Evolutionary conservation across 2,329 filamentous ascomycete genomes (phyloP), one percentile per base, ranked within the genome.

Genomic region (Calonectria pteridis): DNA sequence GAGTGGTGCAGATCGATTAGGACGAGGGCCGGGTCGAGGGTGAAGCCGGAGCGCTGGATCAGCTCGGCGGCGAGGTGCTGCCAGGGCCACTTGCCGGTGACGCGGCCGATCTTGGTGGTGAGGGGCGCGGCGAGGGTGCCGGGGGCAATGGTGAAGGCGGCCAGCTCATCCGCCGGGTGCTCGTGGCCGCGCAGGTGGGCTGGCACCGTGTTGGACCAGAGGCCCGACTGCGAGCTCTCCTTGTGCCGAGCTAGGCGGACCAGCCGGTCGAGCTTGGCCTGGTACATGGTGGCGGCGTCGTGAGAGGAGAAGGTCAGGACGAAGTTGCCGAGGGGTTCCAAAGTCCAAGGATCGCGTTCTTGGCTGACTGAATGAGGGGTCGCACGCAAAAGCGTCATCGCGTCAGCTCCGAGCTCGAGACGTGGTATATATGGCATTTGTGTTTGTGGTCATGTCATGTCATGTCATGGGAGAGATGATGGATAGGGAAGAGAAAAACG

Each of bases 261-360:
- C 18, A 86, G 78, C 49, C 82, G 84, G 26, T 81, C 74, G 71
- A 85, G 74, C 66, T 82, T 82, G 70, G 81, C 80, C 68, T 90
- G 88, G 83, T 94, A 96, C 50, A 89, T 87, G 10, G 85, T 82
- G 0, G 94, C 93, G 16, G 91, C 89, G n/a, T 86, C 84, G 23
- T 85, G 80, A 28, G 86, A 89, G 74, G 89, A 86, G 86, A 96
- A 96, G 69, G 94, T 87, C 69, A 96, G 85, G 83, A 90, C 92
- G 85, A 95, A 96, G 78, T 88, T 88, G 72, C 91, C 92, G 1
- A 90, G 83, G 5, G 91, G 90, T 71, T 91, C 90, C 64, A 94
- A 88, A 13, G 92, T 94, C 70, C 87, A 82, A 5, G 89, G 87
- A 80, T 94, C 88, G 74, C 93, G 92, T 58, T 88, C 90, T 74